Conservation (phyloP, 768 basidiomycete genomes). For the Kwoniella europaea region DNA sequence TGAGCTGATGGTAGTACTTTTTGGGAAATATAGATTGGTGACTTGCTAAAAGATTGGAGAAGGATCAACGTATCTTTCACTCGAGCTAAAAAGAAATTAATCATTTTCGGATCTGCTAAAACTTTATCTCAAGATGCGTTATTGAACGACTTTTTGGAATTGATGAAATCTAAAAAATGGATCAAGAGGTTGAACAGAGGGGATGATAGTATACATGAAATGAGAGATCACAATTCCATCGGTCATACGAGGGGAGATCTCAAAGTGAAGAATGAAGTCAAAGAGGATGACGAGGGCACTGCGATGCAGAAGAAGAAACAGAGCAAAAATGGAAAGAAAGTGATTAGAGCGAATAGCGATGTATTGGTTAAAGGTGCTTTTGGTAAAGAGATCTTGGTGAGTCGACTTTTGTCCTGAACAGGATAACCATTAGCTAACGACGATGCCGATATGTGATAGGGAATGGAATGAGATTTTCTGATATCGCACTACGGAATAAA, state of each 20-base stretch:
- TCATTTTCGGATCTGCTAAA: constrained; percentile 84
- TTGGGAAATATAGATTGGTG: constrained; percentile 70
- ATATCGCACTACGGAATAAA: background rate
- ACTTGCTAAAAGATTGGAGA: constrained; percentile 93
- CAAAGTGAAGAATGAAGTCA: background rate
- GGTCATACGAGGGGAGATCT: background rate
- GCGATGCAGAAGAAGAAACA: background rate
- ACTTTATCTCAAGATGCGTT: constrained; percentile 67
- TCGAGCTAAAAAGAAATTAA: constrained; percentile 83
- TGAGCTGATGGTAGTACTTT: background rate
- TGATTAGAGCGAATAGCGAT: constrained; percentile 21
- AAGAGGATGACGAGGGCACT: background rate
- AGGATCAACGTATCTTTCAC: constrained; percentile 97
- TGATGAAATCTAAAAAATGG: constrained; percentile 78
- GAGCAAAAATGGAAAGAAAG: constrained; percentile 27
- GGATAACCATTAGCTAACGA: background rate
- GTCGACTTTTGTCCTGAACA: background rate
- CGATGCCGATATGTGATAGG: background rate
- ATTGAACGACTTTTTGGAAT: constrained; percentile 72
- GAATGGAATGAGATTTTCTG: constrained; percentile 8
- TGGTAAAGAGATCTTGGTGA: constrained; percentile 39
- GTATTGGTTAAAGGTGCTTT: constrained; percentile 30
- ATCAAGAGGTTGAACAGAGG: constrained; percentile 66
- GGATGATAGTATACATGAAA: constrained; percentile 66
- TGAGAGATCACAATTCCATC: background rate